Percentiles rank a stretch among this genome's conserved stretches.
Evolutionary conservation across 129 eudicot genomes (phyloP).

Genomic region (Centrapalus pauciflorus): DNA sequence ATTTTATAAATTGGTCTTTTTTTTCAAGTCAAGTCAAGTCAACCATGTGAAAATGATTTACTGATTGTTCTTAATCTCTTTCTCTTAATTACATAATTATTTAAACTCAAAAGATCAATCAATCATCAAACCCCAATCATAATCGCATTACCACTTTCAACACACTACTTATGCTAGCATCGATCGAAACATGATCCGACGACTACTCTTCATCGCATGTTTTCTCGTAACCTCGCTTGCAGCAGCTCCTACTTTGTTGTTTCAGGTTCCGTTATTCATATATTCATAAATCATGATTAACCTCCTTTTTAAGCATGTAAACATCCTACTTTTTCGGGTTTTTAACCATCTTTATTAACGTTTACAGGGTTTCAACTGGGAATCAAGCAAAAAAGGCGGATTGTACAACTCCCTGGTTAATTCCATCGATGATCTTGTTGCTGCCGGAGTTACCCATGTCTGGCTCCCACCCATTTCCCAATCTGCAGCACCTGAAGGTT

Average conservation of each 20-base stretch:
- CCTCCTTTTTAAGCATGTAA: neutral
- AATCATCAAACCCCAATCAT: neutral
- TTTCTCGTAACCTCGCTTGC: neutral
- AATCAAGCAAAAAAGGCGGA: slow-evolving; percentile 58
- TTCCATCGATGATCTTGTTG: slow-evolving; percentile 40
- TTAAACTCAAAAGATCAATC: no score
- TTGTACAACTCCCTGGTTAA: slow-evolving; percentile 47
- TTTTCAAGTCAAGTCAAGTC: no score
- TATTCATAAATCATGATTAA: no score
- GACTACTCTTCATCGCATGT: neutral
- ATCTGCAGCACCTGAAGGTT: slow-evolving; percentile 67
- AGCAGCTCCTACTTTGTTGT: slow-evolving; percentile 16
- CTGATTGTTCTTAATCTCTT: no score
- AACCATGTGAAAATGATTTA: no score
- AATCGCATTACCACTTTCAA: neutral
- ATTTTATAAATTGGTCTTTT: no score
- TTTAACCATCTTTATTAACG: neutral
- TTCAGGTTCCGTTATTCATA: slow-evolving; percentile 23
- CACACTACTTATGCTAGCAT: neutral
- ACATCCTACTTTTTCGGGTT: neutral
- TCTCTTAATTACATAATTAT: neutral
- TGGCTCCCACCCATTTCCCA: slow-evolving; percentile 86
- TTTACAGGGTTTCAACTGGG: slow-evolving; percentile 75
- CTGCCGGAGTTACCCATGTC: slow-evolving; percentile 65
- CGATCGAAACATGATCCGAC: neutral